Percentiles rank a stretch among this genome's conserved stretches.
Evolutionary conservation across 805 yeast genomes (phyloP).

Genomic region (Cyberlindnera suaveolens): DNA sequence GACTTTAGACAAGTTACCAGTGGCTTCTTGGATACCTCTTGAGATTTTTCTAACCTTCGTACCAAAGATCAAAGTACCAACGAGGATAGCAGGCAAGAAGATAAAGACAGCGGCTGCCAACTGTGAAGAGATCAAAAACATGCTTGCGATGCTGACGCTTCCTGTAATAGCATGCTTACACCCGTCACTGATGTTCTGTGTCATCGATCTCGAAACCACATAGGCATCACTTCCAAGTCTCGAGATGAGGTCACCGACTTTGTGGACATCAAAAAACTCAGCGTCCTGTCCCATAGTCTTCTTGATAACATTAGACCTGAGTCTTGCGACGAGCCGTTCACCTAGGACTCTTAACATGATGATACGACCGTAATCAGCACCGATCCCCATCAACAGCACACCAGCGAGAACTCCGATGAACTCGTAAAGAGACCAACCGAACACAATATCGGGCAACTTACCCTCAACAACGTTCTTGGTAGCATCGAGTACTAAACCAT

Average conservation of each 20-base stretch:
- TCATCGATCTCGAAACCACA: constrained; percentile 79
- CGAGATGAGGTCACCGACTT: constrained; percentile 91
- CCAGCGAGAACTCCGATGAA: constrained; percentile 54
- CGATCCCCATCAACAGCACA: constrained; percentile 46
- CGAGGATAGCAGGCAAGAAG: constrained; percentile 73
- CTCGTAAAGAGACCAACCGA: constrained; percentile 51
- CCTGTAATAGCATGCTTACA: constrained; percentile 78
- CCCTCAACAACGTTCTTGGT: constrained; percentile 30
- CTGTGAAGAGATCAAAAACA: constrained; percentile 79
- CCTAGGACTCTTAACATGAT: constrained; percentile 68
- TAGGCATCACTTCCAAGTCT: constrained; percentile 87
- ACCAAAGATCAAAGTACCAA: constrained; percentile 80
- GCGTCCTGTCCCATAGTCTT: constrained; percentile 83
- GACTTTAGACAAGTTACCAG: constrained; percentile 83
- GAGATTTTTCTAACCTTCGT: constrained; percentile 71
- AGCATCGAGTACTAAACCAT: constrained; percentile 50
- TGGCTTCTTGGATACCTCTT: constrained; percentile 72
- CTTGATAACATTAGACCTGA: constrained; percentile 71
- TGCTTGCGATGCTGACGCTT: constrained; percentile 80
- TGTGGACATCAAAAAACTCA: constrained; percentile 87
- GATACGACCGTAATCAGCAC: constrained; percentile 73
- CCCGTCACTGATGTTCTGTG: constrained; percentile 91
- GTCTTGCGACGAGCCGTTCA: constrained; percentile 78
- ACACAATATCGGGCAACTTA: constrained; percentile 28
- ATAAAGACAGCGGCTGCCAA: constrained; percentile 74